Evolutionary conservation across 1,284 basidiomycete species (phyloP).

Genomic region (Irpex rosettiformis): DNA sequence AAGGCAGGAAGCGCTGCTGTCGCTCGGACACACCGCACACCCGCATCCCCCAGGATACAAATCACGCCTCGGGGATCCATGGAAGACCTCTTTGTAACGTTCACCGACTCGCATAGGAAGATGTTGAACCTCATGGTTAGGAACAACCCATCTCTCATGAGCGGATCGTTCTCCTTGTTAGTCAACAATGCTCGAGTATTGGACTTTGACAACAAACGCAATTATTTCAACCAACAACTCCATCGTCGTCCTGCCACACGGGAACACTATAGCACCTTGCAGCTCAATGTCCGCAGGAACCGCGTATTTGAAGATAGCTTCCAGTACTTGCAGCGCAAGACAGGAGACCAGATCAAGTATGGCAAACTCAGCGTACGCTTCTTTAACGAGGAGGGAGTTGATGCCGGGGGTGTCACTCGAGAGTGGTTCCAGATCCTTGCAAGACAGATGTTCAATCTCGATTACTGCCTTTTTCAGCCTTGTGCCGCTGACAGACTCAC

Average conservation of each 20-base stretch:
- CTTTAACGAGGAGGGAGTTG: slow-evolving; percentile 97
- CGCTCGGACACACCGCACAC: slow-evolving; percentile 49
- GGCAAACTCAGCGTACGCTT: slow-evolving; percentile 97
- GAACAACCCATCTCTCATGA: slow-evolving; percentile 97
- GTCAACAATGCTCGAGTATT: slow-evolving; percentile 96
- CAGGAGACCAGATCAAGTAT: slow-evolving; percentile 96
- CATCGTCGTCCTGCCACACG: slow-evolving; percentile 80
- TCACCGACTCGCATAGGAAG: slow-evolving; percentile 94
- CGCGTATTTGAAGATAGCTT: slow-evolving; percentile 98
- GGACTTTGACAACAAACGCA: slow-evolving; percentile 99
- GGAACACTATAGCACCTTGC: slow-evolving; percentile 81
- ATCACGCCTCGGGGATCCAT: slow-evolving; percentile 66
- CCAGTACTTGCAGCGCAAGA: slow-evolving; percentile 85
- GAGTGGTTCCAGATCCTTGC: slow-evolving; percentile 99
- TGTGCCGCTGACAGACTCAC: slow-evolving; percentile 93
- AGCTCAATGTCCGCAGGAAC: slow-evolving; percentile 89
- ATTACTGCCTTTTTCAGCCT: slow-evolving; percentile 97
- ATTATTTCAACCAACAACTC: slow-evolving; percentile 96
- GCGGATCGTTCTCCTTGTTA: slow-evolving; percentile 94
- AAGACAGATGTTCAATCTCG: slow-evolving; percentile 99
- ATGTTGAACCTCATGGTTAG: slow-evolving; percentile 97
- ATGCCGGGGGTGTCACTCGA: slow-evolving; percentile 96
- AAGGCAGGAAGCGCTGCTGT: slow-evolving; percentile 42
- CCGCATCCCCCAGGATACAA: slow-evolving; percentile 65
- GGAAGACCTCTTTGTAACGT: slow-evolving; percentile 89